Percentiles rank a stretch among this genome's conserved stretches.
Conservation (phyloP, 352 stramenopile species). For the Pythium insidiosum region DNA sequence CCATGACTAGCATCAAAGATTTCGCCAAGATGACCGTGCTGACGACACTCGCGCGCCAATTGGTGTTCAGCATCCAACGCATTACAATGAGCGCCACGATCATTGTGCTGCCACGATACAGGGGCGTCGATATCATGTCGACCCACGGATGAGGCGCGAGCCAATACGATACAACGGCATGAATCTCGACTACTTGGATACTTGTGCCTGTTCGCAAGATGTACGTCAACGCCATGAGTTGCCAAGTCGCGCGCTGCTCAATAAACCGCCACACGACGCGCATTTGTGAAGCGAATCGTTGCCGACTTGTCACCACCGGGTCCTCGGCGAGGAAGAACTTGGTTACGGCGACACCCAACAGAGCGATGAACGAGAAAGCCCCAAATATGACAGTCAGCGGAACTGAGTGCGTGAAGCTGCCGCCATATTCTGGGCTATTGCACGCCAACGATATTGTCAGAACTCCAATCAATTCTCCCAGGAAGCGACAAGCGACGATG, state of each 20-base stretch:
- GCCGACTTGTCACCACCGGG: not conserved
- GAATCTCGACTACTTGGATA: not conserved
- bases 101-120: slow-evolving; percentile 3
- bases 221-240: slow-evolving; percentile 12
- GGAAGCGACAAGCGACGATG: slow-evolving; percentile 7
- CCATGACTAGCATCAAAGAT: slow-evolving; percentile 2
- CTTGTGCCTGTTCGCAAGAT: slow-evolving; percentile 1
- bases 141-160: not conserved
- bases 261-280: slow-evolving; percentile 11
- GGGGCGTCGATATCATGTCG: slow-evolving; percentile 6
- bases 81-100: slow-evolving; percentile 4
- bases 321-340: slow-evolving; percentile 8
- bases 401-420: slow-evolving; percentile 7
- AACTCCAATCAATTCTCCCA: slow-evolving; percentile 5
- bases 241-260: slow-evolving; percentile 12
- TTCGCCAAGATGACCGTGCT: not conserved
- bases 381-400: slow-evolving; percentile 5
- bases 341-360: slow-evolving; percentile 4
- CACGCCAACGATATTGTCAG: not conserved
- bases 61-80: slow-evolving; percentile 12
- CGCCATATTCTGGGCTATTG: slow-evolving; percentile 9
- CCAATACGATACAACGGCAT: not conserved
- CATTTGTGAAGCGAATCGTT: slow-evolving; percentile 7
- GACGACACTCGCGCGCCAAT: slow-evolving; percentile 8
- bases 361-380: not conserved